Percentiles rank a stretch among this genome's conserved stretches.
These are phyloP conservation scores for Vanilla planifolia DNA, from an alignment of 106 monocot genomes.

Conservation along the genomic window DNA sequence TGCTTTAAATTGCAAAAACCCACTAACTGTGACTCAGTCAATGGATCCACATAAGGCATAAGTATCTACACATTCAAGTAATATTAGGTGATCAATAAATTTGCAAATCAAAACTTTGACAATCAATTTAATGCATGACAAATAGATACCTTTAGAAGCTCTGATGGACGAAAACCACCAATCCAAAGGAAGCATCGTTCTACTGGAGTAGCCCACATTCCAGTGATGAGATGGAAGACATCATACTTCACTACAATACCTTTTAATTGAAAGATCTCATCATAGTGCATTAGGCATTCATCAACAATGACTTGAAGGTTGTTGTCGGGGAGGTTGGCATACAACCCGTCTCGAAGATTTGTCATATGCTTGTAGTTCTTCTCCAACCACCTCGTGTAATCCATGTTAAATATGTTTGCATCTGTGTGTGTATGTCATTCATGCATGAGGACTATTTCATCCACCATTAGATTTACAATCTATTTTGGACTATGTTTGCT, in stretches of 20 bases:
- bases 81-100: background rate
- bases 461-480: no score
- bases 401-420: slow-evolving; percentile 38
- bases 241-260: slow-evolving; percentile 34
- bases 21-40: slow-evolving; percentile 79
- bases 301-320: slow-evolving; percentile 55
- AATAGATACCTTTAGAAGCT: slow-evolving; percentile 55
- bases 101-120: no score
- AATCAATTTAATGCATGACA: background rate
- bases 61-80: background rate
- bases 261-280: slow-evolving; percentile 43
- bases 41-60: slow-evolving; percentile 74
- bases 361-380: slow-evolving; percentile 35
- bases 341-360: slow-evolving; percentile 39
- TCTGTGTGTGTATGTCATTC: no score
- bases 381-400: slow-evolving; percentile 44
- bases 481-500: no score
- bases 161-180: slow-evolving; percentile 74
- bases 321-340: slow-evolving; percentile 41
- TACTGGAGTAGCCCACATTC: slow-evolving; percentile 68
- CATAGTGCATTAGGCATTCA: slow-evolving; percentile 42
- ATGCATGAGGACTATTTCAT: no score
- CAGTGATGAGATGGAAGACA: slow-evolving; percentile 69
- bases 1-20: slow-evolving; percentile 83
- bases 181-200: slow-evolving; percentile 89